These are phyloP conservation scores for Trichoderma koningiopsis DNA, from an alignment of 2,329 filamentous ascomycete genomes.

Conservation along the genomic window DNA sequence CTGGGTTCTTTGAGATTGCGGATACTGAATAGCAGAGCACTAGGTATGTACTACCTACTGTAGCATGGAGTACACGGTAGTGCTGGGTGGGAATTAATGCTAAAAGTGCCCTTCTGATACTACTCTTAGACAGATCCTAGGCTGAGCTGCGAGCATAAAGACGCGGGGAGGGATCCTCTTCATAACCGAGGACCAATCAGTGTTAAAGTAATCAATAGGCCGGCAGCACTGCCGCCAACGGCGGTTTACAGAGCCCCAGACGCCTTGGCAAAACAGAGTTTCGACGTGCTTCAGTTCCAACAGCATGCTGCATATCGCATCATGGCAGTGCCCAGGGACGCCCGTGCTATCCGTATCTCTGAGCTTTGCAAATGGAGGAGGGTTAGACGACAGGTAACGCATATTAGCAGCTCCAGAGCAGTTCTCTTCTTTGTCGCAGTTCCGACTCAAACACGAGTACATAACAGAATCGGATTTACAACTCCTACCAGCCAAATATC, in stretches of 20 bases:
- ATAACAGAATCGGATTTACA: not conserved
- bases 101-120: not conserved
- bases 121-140: not conserved
- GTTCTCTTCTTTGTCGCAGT: not conserved
- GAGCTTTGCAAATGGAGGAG: not conserved
- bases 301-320: not conserved
- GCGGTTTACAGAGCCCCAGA: not conserved
- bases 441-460: not conserved
- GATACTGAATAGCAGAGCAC: not conserved
- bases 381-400: not conserved
- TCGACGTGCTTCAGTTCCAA: conserved; percentile 2
- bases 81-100: not conserved
- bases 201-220: not conserved
- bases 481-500: not conserved
- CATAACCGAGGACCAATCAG: not conserved
- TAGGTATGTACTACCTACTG: not conserved
- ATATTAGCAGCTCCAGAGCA: not conserved
- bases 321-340: not conserved
- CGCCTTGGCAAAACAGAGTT: conserved; percentile 7
- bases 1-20: not conserved
- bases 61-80: not conserved
- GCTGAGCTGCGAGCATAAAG: not conserved
- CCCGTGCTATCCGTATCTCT: not conserved
- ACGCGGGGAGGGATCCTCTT: not conserved
- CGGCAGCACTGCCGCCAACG: not conserved